Percentiles rank a stretch among this genome's conserved stretches.
Conservation (phyloP, 495 filamentous ascomycete species). For the Trichoderma parareesei region DNA sequence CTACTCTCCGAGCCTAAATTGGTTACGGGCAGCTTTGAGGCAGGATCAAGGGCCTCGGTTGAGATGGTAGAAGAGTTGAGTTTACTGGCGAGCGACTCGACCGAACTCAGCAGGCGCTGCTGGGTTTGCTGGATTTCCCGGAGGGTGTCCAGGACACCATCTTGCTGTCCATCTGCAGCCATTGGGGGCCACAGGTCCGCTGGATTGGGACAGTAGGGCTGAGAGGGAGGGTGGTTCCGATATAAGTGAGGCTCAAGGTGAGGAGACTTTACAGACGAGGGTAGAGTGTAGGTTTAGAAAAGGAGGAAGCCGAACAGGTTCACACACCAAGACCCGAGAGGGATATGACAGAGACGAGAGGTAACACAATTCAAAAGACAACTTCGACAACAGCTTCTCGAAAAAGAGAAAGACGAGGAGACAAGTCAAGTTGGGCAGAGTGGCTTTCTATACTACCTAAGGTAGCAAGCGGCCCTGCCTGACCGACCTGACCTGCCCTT, state of each 20-base stretch:
- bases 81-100: constrained; percentile 54
- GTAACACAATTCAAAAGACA: too few species aligned
- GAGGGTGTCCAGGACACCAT: constrained; percentile 36
- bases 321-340: background rate
- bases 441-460: background rate
- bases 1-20: background rate
- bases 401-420: background rate
- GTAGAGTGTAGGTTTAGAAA: background rate
- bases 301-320: background rate
- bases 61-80: constrained; percentile 47
- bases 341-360: background rate
- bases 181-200: constrained; percentile 20
- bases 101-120: constrained; percentile 43
- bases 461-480: background rate
- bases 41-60: constrained; percentile 10
- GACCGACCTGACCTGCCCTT: background rate
- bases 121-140: constrained; percentile 47
- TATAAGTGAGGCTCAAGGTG: background rate
- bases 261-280: background rate
- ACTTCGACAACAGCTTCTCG: background rate
- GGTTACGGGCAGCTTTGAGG: background rate
- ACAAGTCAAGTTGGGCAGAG: background rate
- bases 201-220: background rate
- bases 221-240: background rate
- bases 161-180: constrained; percentile 20